These are phyloP conservation scores for Dactylonectria macrodidyma DNA, from an alignment of 2,329 filamentous ascomycete species.

Conservation along the genomic window DNA sequence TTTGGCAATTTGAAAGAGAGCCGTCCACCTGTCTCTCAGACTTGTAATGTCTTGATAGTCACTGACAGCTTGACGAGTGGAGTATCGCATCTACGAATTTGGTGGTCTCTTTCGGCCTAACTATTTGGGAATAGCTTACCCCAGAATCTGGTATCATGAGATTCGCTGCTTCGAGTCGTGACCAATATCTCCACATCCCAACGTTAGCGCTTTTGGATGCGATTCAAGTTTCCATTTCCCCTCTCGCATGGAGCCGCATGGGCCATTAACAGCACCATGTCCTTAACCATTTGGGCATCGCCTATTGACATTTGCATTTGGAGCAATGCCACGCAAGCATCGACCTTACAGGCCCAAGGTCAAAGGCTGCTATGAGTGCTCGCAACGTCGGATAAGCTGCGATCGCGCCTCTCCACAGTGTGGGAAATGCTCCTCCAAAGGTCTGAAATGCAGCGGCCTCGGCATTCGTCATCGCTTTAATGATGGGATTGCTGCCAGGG, in stretches of 20 bases:
- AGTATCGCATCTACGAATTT: too few species aligned
- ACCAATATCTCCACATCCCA: background rate
- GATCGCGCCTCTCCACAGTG: constrained; percentile 11
- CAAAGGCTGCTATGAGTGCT: constrained; percentile 28
- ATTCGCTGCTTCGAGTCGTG: background rate
- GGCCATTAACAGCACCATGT: background rate
- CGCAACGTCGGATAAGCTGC: constrained; percentile 23
- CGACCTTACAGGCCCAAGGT: constrained; percentile 11
- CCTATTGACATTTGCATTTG: background rate
- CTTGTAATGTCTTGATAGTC: background rate
- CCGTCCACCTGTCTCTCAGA: background rate
- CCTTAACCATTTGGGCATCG: background rate
- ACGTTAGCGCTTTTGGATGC: background rate
- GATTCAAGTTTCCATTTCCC: background rate
- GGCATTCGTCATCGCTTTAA: constrained; percentile 26
- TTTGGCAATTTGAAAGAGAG: background rate
- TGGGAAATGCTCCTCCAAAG: constrained; percentile 19
- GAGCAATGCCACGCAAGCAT: constrained; percentile 8
- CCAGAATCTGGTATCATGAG: background rate
- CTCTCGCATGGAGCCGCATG: background rate
- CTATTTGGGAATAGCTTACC: constrained; percentile 1
- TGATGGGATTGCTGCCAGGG: constrained; percentile 27
- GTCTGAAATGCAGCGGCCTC: constrained; percentile 26
- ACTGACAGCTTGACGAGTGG: background rate
- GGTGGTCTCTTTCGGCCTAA: background rate